Evolutionary conservation across 2,329 filamentous ascomycete genomes (phyloP).

Genomic region (Lecanicillium sp.): DNA sequence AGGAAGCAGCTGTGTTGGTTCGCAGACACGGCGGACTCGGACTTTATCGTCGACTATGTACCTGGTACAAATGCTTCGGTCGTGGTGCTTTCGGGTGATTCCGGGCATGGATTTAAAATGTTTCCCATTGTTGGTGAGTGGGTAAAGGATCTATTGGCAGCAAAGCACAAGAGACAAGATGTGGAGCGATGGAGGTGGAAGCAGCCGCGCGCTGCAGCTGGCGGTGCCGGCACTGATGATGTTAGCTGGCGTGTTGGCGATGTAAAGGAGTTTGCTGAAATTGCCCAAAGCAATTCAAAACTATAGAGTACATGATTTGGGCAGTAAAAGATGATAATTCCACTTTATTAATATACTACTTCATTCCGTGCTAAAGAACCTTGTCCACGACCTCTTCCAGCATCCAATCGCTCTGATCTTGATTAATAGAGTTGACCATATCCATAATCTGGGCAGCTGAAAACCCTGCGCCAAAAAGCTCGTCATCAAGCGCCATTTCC

Average conservation of each 20-base stretch:
- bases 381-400: conserved; percentile 29
- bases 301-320: too few relatives aligned
- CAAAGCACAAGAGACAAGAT: too few relatives aligned
- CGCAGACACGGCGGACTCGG: conserved; percentile 51
- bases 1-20: conserved; percentile 55
- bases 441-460: conserved; percentile 29
- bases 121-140: conserved; percentile 34
- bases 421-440: conserved; percentile 35
- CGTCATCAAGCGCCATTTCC: background rate
- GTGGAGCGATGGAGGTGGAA: conserved; percentile 47
- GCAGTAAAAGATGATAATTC: too few relatives aligned
- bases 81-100: conserved; percentile 44
- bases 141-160: background rate
- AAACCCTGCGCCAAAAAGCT: background rate
- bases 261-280: conserved; percentile 17
- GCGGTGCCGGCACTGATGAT: conserved; percentile 18
- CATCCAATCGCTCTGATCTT: conserved; percentile 31
- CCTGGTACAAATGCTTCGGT: conserved; percentile 41
- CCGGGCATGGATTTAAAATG: conserved; percentile 57
- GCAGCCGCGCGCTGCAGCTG: conserved; percentile 12
- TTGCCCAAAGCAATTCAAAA: conserved; percentile 4
- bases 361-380: too few relatives aligned
- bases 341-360: too few relatives aligned
- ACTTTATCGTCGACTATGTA: conserved; percentile 53
- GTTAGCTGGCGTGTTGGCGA: conserved; percentile 31